phyloP scores from a whole-genome alignment of 1,139 yeast species.

The Candida sp. region DNA sequence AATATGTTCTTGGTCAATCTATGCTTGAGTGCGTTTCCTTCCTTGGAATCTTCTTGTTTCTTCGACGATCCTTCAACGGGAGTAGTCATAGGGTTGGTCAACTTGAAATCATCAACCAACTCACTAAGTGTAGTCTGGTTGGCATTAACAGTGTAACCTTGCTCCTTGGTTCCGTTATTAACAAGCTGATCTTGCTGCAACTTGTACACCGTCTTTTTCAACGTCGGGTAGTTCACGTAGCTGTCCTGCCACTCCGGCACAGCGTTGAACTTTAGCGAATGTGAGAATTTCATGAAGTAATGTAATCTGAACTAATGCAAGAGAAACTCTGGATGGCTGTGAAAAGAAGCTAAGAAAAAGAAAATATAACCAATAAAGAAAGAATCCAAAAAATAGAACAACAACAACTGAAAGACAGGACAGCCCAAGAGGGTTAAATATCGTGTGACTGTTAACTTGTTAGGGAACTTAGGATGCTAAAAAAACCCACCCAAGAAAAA shows the following conservation, averaged over 20 bases:
- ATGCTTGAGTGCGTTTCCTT: constrained; percentile 10
- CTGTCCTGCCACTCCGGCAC: constrained; percentile 82
- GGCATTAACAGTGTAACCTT: constrained; percentile 26
- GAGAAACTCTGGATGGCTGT: neutral
- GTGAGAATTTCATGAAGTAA: constrained; percentile 69
- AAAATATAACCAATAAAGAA: neutral
- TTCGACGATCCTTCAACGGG: constrained; percentile 2
- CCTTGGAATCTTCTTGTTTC: neutral
- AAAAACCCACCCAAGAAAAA: neutral
- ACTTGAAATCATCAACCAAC: constrained; percentile 22
- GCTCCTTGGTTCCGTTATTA: constrained; percentile 24
- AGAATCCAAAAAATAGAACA: neutral
- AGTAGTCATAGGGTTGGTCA: neutral
- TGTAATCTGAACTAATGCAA: neutral
- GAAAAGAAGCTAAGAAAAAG: neutral
- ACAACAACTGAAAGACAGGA: too few species aligned
- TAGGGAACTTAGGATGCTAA: neutral
- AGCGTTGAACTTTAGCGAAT: constrained; percentile 75
- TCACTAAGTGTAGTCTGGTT: constrained; percentile 30
- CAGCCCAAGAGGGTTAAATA: constrained; percentile 3
- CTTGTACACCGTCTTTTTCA: constrained; percentile 63
- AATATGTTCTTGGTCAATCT: constrained; percentile 15
- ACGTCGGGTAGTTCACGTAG: constrained; percentile 66
- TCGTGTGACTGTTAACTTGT: constrained; percentile 1
- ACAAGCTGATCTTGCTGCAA: constrained; percentile 42